A percentile compares a stretch with the other conserved stretches of the same genome.
These are phyloP conservation scores for Allium cepa DNA, from an alignment of 106 monocot genomes.

Conservation along the genomic window DNA sequence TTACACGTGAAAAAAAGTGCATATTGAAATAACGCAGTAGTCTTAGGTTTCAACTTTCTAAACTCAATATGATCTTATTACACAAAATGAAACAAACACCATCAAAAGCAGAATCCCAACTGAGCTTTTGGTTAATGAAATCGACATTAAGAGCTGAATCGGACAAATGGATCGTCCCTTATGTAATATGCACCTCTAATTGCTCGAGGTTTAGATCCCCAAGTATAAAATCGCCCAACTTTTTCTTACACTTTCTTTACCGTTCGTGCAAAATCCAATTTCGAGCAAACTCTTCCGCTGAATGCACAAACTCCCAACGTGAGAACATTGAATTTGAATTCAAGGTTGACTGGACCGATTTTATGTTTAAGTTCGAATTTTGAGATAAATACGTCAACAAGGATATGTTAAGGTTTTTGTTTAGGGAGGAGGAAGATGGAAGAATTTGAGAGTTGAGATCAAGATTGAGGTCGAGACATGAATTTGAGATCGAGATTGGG, in stretches of 20 bases:
- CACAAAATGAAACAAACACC: background rate
- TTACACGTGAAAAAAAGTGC: background rate
- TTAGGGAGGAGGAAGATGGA: too few relatives aligned
- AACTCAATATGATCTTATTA: background rate
- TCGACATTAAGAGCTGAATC: constrained; percentile 94
- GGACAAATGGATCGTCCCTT: constrained; percentile 63
- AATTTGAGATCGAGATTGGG: too few relatives aligned
- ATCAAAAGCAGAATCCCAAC: background rate
- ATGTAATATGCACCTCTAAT: constrained; percentile 70
- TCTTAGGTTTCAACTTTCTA: background rate
- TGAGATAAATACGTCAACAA: too few relatives aligned
- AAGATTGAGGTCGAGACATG: too few relatives aligned
- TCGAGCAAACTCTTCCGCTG: constrained; percentile 40
- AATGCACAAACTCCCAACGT: constrained; percentile 48
- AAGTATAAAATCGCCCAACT: constrained; percentile 66
- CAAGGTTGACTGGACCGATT: too few relatives aligned
- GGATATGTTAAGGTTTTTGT: too few relatives aligned
- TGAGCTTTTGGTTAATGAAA: constrained; percentile 79
- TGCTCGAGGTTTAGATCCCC: constrained; percentile 92
- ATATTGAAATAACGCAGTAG: too few relatives aligned
- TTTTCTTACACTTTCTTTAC: constrained; percentile 91
- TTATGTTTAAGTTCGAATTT: too few relatives aligned
- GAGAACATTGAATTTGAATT: constrained; percentile 23
- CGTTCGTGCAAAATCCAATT: constrained; percentile 22
- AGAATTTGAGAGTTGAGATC: too few relatives aligned